Conservation (phyloP, 177 flowering plant species). For the Vitis hybrid region DNA sequence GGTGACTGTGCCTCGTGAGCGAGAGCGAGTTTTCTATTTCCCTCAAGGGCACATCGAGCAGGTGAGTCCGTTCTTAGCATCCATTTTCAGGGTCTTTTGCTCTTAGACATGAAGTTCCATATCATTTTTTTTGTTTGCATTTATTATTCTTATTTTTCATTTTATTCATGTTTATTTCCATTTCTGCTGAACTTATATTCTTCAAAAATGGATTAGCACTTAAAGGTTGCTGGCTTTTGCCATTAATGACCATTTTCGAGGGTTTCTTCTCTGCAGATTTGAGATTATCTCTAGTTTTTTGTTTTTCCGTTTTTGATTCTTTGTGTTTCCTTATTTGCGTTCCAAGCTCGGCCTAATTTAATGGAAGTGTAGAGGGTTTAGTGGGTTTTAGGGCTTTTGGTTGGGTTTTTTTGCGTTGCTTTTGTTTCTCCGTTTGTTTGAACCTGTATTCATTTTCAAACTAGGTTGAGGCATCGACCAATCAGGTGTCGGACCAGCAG, state of each 20-base stretch:
- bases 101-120: background rate
- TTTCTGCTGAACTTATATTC: background rate
- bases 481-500: conserved; percentile 81
- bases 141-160: background rate
- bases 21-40: conserved; percentile 78
- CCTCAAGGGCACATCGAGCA: conserved; percentile 96
- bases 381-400: background rate
- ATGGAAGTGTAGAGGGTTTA: too few relatives aligned
- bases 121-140: too few relatives aligned
- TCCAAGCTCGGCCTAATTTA: too few relatives aligned
- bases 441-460: conserved; percentile 5
- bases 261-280: too few relatives aligned
- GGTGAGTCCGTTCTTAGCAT: conserved; percentile 30
- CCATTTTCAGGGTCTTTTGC: background rate
- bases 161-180: background rate
- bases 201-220: background rate
- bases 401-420: background rate
- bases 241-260: too few relatives aligned
- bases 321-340: too few relatives aligned
- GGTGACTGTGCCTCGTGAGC: conserved; percentile 79
- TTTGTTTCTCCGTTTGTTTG: background rate
- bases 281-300: too few relatives aligned
- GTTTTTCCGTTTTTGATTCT: too few relatives aligned
- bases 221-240: background rate
- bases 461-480: conserved; percentile 92